Percentiles rank a stretch among this genome's conserved stretches.
phyloP scores from a whole-genome alignment of 257 asterid genomes.

The Petunia axillaris region DNA sequence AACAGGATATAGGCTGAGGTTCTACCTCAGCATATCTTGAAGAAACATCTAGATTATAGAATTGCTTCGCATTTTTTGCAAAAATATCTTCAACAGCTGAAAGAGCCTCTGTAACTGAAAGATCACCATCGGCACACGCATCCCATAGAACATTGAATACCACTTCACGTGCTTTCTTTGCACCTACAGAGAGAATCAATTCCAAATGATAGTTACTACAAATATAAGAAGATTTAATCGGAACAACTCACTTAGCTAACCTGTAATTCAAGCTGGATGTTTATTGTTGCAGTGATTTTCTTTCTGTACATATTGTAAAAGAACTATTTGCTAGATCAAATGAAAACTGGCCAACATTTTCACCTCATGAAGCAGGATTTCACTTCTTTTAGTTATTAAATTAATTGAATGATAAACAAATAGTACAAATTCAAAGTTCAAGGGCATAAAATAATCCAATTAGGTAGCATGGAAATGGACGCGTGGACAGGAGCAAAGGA shows the following conservation, averaged over 20 bases:
- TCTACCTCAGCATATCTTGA: slow-evolving; percentile 37
- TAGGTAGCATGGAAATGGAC: background rate
- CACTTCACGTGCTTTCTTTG: slow-evolving; percentile 86
- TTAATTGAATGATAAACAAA: background rate
- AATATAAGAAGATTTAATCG: background rate
- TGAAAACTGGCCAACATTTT: background rate
- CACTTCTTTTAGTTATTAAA: background rate
- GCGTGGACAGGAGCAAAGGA: background rate
- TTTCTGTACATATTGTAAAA: background rate
- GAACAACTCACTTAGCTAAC: background rate
- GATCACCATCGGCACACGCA: slow-evolving; percentile 79
- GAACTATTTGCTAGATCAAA: background rate
- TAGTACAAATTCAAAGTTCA: background rate
- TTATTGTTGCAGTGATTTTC: background rate
- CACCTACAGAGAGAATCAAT: slow-evolving; percentile 49
- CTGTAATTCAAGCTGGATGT: background rate
- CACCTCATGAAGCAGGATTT: background rate
- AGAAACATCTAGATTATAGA: slow-evolving; percentile 63
- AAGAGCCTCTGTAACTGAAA: slow-evolving; percentile 75
- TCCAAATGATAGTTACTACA: background rate
- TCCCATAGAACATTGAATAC: slow-evolving; percentile 73
- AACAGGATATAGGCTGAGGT: slow-evolving; percentile 29
- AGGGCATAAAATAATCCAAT: background rate
- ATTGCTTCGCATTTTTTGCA: slow-evolving; percentile 59
- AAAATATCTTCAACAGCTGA: slow-evolving; percentile 72